Evolutionary conservation across 108 stramenopile species (phyloP), one percentile per base, ranked within the genome.

Genomic region (Poteriospumella lacustris): DNA sequence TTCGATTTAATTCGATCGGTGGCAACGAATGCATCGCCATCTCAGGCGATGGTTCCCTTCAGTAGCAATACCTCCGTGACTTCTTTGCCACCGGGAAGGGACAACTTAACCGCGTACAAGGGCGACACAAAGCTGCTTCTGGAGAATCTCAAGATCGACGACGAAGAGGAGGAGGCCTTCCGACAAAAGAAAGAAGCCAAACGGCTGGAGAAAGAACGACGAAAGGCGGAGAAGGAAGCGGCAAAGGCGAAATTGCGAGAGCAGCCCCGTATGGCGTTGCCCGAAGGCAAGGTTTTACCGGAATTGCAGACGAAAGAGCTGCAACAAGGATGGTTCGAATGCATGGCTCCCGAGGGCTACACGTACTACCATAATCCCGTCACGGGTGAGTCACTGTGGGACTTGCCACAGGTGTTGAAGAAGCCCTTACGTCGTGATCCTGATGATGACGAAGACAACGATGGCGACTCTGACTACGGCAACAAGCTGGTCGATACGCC

Each of bases 241-340:
- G 60, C 28, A 24, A 34, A 19, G 60, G 31, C 15, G 60, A 3
- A 64, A 64, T 9, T 5, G 24, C 33, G 15, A 15, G 15, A 19
- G 9, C 47, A 52, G 19, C 47, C 15, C 19, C 15, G 47, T 52
- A 52, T 52, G 15, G 15, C 9, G 19, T 19, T 52, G 9, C 47
- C 47, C 9, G 15, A 19, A 9, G 47, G 47, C 15, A 9, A 19
- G 47, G 47, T 9, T 9, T 52, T 52, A 52, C 47, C 47, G 9
- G 47, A 19, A 15, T 19, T 52, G 47, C 9, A 52, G 47, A 64
- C 31, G 12, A 24, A 33, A 64, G 60, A 64, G 31, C 29, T 64
- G 31, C 60, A 64, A 34, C 60, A 64, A 64, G 60, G 60, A 33
- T 64, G 60, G 60, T 64, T 31, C 31, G 60, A 3, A 3, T 64